Conservation (phyloP, 805 yeast genomes). For the Candida montana region DNA sequence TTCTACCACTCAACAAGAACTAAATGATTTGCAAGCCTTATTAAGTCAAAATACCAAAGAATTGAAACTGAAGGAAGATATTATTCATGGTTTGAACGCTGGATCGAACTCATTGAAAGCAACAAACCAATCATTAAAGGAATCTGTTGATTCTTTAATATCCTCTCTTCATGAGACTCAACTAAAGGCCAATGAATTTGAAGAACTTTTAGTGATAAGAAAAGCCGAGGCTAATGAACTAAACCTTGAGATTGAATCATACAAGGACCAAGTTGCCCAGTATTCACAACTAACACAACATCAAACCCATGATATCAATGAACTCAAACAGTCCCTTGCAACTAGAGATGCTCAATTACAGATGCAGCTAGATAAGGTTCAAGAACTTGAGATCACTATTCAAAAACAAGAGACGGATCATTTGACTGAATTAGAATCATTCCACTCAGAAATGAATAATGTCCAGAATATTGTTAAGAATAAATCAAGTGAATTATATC, state of each 20-base stretch:
- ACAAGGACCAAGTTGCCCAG: slow-evolving; percentile 3
- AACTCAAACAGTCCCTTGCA: slow-evolving; percentile 8
- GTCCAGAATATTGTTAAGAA: slow-evolving; percentile 27
- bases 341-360: slow-evolving; percentile 13
- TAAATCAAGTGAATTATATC: slow-evolving; percentile 25
- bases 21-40: neutral
- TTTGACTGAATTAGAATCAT: slow-evolving; percentile 30
- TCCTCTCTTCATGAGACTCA: neutral
- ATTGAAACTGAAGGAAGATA: slow-evolving; percentile 5
- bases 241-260: slow-evolving; percentile 14
- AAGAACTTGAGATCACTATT: slow-evolving; percentile 25
- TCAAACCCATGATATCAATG: slow-evolving; percentile 10
- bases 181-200: slow-evolving; percentile 6
- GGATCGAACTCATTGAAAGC: slow-evolving; percentile 3
- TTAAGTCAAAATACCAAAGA: slow-evolving; percentile 3
- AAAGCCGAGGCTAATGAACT: slow-evolving; percentile 26
- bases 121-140: slow-evolving; percentile 2
- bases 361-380: slow-evolving; percentile 20
- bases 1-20: neutral
- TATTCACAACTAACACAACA: slow-evolving; percentile 1
- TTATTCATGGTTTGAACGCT: slow-evolving; percentile 6
- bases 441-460: slow-evolving; percentile 31
- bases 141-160: neutral
- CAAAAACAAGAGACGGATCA: slow-evolving; percentile 33
- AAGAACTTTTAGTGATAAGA: slow-evolving; percentile 20